Evolutionary conservation across 139 green algal genomes (phyloP).

Genomic region (Limnomonas spitsbergensis): DNA sequence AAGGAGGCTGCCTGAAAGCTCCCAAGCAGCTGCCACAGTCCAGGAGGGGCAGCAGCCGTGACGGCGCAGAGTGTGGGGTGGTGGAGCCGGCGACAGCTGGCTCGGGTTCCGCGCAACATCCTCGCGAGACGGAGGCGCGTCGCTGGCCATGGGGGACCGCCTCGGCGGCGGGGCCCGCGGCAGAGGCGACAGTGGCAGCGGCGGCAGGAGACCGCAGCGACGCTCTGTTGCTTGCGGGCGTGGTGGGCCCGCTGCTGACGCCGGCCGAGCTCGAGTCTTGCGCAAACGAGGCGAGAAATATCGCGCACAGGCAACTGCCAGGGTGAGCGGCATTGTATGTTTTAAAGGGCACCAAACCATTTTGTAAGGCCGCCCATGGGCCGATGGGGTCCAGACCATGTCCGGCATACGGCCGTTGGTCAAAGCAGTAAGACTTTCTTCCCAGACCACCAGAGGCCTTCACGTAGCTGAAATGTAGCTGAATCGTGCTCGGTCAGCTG

Average conservation of each 20-base stretch:
- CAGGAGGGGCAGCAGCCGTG: neutral
- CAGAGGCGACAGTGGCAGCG: neutral
- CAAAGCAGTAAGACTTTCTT: too few species aligned
- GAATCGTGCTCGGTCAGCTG: too few species aligned
- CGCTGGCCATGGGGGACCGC: neutral
- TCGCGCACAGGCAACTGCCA: slow-evolving; percentile 11
- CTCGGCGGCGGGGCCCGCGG: neutral
- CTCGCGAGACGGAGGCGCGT: neutral
- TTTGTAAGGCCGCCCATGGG: neutral
- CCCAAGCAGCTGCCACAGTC: too few species aligned
- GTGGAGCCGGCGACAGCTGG: neutral
- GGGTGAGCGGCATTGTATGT: neutral
- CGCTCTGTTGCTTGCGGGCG: neutral
- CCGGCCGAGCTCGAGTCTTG: too few species aligned
- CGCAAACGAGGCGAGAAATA: neutral
- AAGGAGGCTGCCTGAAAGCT: too few species aligned
- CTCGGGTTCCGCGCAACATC: neutral
- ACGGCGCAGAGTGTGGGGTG: neutral
- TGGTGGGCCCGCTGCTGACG: neutral
- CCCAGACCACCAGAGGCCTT: too few species aligned
- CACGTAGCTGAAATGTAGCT: too few species aligned
- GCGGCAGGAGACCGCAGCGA: slow-evolving; percentile 12
- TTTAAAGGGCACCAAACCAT: neutral
- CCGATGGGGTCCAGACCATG: too few species aligned
- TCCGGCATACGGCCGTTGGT: too few species aligned